A percentile compares a stretch with the other conserved stretches of the same genome.
Evolutionary conservation across 345 rosid species (phyloP).

Genomic region (Boechera divaricarpa): DNA sequence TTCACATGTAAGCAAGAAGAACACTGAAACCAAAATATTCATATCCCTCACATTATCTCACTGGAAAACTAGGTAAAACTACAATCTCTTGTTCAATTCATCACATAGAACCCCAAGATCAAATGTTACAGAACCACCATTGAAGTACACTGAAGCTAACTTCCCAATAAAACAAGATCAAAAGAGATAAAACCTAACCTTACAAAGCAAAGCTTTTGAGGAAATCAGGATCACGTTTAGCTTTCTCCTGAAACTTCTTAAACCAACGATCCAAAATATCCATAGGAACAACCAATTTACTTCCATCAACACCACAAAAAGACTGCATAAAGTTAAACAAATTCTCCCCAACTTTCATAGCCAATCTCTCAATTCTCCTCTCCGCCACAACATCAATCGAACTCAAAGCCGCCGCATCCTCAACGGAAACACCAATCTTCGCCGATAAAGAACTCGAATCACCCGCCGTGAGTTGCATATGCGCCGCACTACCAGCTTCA

Average conservation of each 20-base stretch:
- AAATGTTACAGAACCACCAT: background rate
- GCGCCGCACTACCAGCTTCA: conserved; percentile 64
- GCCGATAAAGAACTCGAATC: conserved; percentile 67
- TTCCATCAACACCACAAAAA: conserved; percentile 90
- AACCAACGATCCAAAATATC: conserved; percentile 98
- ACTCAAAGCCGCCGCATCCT: conserved; percentile 68
- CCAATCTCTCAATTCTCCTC: conserved; percentile 78
- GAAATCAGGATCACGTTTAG: conserved; percentile 88
- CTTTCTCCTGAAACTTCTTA: conserved; percentile 90
- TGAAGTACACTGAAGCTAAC: background rate
- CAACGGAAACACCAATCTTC: conserved; percentile 90
- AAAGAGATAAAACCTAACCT: conserved; percentile 17
- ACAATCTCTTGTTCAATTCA: conserved; percentile 10
- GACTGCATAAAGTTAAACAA: conserved; percentile 97
- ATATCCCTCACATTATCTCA: too few relatives aligned
- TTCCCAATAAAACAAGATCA: background rate
- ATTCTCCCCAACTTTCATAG: conserved; percentile 96
- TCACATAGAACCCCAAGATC: background rate
- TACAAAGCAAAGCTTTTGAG: conserved; percentile 77
- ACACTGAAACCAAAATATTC: too few relatives aligned
- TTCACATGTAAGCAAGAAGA: too few relatives aligned
- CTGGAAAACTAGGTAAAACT: background rate
- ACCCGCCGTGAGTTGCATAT: conserved; percentile 68
- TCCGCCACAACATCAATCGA: conserved; percentile 76
- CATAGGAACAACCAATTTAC: conserved; percentile 86